A percentile compares a stretch with the other conserved stretches of the same genome.
These are phyloP conservation scores for Fistulinella prunicolor DNA, from an alignment of 768 basidiomycete species.

Conservation along the genomic window DNA sequence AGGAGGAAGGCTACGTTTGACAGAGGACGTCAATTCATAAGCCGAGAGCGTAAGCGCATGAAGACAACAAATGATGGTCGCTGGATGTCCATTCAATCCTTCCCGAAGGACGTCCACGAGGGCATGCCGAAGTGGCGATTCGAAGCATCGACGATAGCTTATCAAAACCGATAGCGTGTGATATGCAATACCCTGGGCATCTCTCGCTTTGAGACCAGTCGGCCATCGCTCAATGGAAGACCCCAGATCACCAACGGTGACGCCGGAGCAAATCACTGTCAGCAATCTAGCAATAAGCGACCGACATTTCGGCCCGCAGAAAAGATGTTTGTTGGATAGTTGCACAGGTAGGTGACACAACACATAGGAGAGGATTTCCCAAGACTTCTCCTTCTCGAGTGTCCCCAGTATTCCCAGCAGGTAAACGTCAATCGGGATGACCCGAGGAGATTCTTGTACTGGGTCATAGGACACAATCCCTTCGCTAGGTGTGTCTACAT, in stretches of 20 bases:
- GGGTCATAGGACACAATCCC: slow-evolving; percentile 65
- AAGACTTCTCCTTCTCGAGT: slow-evolving; percentile 73
- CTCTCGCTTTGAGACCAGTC: slow-evolving; percentile 59
- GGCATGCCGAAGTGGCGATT: slow-evolving; percentile 57
- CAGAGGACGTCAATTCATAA: slow-evolving; percentile 80
- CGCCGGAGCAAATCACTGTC: slow-evolving; percentile 61
- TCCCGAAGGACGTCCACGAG: slow-evolving; percentile 72
- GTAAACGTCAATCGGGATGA: slow-evolving; percentile 76
- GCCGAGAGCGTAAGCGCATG: slow-evolving; percentile 86
- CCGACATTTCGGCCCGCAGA: slow-evolving; percentile 86
- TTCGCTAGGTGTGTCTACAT: slow-evolving; percentile 64
- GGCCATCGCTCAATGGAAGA: slow-evolving; percentile 59
- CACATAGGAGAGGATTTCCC: slow-evolving; percentile 92
- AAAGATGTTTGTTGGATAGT: slow-evolving; percentile 92
- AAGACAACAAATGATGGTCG: slow-evolving; percentile 84
- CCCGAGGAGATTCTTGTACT: slow-evolving; percentile 36
- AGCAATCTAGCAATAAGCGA: slow-evolving; percentile 59
- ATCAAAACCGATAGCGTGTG: slow-evolving; percentile 85
- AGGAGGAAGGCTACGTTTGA: slow-evolving; percentile 73
- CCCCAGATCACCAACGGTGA: slow-evolving; percentile 57
- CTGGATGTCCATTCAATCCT: slow-evolving; percentile 65
- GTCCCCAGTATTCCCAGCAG: slow-evolving; percentile 60
- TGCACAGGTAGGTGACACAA: slow-evolving; percentile 90
- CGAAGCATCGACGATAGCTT: slow-evolving; percentile 81
- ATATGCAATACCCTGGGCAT: slow-evolving; percentile 86